Evolutionary conservation across 2,329 filamentous ascomycete species (phyloP).

Genomic region (Teratosphaeria nubilosa): DNA sequence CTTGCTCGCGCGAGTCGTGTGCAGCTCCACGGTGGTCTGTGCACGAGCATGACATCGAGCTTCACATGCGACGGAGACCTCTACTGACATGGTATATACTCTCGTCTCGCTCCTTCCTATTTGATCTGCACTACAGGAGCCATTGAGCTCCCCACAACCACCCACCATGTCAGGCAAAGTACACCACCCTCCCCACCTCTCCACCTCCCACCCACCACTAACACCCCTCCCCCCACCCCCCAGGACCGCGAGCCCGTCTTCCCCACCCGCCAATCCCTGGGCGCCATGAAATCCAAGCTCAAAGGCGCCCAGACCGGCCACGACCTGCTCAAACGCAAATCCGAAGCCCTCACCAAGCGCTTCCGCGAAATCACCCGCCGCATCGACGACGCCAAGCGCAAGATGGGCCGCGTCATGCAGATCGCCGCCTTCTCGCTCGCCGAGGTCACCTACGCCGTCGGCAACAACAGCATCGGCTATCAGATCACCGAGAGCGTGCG

Average conservation of each 20-base stretch:
- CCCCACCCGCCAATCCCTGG: constrained; percentile 91
- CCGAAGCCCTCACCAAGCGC: constrained; percentile 88
- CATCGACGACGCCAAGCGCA: constrained; percentile 97
- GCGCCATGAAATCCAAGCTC: constrained; percentile 94
- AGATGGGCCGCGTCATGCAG: constrained; percentile 99
- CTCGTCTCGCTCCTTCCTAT: background rate
- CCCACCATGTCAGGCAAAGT: background rate
- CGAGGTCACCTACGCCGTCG: constrained; percentile 94
- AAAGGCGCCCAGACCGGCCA: constrained; percentile 73
- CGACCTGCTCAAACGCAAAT: constrained; percentile 93
- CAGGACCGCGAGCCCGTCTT: constrained; percentile 95
- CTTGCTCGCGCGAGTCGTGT: background rate
- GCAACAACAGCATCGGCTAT: constrained; percentile 79
- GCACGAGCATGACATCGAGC: background rate
- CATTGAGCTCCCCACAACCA: background rate
- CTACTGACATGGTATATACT: background rate
- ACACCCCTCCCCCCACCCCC: background rate
- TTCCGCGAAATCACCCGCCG: constrained; percentile 79
- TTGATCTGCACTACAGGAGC: background rate
- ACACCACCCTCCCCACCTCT: background rate
- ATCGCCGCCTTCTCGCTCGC: constrained; percentile 96
- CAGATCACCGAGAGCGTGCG: constrained; percentile 96
- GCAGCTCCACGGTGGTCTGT: background rate
- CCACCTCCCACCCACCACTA: background rate
- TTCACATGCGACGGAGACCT: background rate